Percentiles rank a stretch among this genome's conserved stretches.
These are phyloP conservation scores for Syncephalis plumigaleata DNA, from an alignment of 371 early-diverging fungal genomes.

Conservation along the genomic window DNA sequence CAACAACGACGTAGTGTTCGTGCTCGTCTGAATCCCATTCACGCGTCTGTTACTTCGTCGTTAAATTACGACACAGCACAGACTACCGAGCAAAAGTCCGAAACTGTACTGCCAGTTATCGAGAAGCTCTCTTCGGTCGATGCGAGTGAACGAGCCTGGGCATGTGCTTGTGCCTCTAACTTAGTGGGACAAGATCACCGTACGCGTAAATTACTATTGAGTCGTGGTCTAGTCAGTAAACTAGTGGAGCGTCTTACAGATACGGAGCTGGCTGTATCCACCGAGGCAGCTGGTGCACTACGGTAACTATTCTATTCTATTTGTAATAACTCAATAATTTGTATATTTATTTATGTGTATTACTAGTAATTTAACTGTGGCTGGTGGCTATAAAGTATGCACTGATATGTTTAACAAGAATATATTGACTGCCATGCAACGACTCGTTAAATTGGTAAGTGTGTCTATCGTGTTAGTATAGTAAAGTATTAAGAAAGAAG, in stretches of 20 bases:
- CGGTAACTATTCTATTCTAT: constrained; percentile 13
- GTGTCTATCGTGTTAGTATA: neutral
- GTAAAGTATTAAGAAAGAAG: neutral
- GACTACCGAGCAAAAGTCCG: neutral
- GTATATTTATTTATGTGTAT: constrained; percentile 2
- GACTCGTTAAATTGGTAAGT: constrained; percentile 24
- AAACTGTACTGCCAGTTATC: constrained; percentile 2
- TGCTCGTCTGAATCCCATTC: too few species aligned
- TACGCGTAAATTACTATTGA: constrained; percentile 48
- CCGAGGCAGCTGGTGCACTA: constrained; percentile 62
- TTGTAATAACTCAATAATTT: neutral
- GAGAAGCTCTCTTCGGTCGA: constrained; percentile 30
- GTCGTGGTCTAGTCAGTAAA: constrained; percentile 40
- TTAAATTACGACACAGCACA: too few species aligned
- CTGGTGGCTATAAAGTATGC: constrained; percentile 37
- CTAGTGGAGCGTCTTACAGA: constrained; percentile 58
- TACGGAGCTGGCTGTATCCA: constrained; percentile 45
- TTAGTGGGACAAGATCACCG: constrained; percentile 35
- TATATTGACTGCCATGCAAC: constrained; percentile 32
- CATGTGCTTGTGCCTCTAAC: constrained; percentile 70
- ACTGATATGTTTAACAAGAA: constrained; percentile 46
- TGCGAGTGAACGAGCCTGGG: constrained; percentile 72
- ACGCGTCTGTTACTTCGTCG: too few species aligned
- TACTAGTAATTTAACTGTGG: constrained; percentile 33
- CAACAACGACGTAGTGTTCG: too few species aligned